Conservation (phyloP, 306 rosid species). For the Acmispon strigosus region DNA sequence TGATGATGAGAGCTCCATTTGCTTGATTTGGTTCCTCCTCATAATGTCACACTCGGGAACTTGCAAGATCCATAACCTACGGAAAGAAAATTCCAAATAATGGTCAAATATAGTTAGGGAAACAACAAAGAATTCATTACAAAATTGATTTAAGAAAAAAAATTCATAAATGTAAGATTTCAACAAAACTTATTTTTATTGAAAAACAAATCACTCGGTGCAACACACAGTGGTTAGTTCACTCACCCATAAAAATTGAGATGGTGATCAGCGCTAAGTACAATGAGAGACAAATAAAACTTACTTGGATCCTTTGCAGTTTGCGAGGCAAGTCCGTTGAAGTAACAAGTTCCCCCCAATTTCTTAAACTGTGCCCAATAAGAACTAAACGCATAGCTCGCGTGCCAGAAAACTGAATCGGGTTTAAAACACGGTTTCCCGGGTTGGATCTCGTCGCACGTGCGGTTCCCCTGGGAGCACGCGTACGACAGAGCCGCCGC, state of each 20-base stretch:
- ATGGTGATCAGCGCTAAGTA: too few species aligned
- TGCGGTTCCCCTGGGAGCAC: conserved; percentile 78
- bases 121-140: not conserved
- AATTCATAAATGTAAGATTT: too few species aligned
- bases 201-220: too few species aligned
- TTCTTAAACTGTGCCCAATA: conserved; percentile 67
- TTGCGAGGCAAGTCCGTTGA: conserved; percentile 64
- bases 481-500: conserved; percentile 59
- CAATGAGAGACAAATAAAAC: too few species aligned
- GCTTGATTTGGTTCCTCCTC: conserved; percentile 2
- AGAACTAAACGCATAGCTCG: conserved; percentile 71
- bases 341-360: conserved; percentile 62
- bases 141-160: too few species aligned
- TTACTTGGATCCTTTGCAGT: conserved; percentile 63
- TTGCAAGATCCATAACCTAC: conserved; percentile 80
- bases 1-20: too few species aligned
- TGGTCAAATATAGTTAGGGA: not conserved
- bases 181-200: too few species aligned
- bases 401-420: conserved; percentile 37
- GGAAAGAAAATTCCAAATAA: not conserved
- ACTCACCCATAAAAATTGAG: too few species aligned
- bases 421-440: conserved; percentile 52
- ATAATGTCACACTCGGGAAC: conserved; percentile 55
- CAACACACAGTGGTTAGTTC: too few species aligned
- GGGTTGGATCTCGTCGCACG: conserved; percentile 57